These are phyloP conservation scores for Fusarium protoensiforme DNA, from an alignment of 2,329 filamentous ascomycete genomes.

Conservation along the genomic window DNA sequence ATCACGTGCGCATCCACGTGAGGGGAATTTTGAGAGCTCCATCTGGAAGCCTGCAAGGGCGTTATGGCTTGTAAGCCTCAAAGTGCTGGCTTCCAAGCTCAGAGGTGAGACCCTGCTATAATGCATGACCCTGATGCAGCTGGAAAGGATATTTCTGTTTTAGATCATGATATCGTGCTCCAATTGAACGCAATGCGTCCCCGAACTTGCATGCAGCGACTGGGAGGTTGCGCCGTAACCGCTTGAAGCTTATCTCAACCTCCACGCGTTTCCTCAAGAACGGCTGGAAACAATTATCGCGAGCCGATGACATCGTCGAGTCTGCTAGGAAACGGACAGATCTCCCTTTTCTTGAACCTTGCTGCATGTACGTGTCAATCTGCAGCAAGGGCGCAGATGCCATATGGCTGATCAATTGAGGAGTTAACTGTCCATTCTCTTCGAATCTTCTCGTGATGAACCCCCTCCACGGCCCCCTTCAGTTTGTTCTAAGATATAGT, in stretches of 20 bases:
- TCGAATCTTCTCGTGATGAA: neutral
- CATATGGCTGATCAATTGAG: neutral
- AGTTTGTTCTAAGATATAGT: neutral
- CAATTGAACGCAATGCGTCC: neutral
- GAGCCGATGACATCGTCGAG: neutral
- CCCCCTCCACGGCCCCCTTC: neutral
- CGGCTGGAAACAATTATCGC: neutral
- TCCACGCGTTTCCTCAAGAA: neutral
- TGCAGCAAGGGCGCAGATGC: neutral
- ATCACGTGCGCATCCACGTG: conserved; percentile 34
- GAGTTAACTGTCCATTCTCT: neutral
- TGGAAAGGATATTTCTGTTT: neutral
- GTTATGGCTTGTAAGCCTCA: neutral
- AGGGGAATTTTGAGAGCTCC: rapidly evolving
- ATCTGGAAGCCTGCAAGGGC: neutral
- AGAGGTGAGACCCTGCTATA: neutral
- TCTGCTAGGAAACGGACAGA: neutral
- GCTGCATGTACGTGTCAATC: neutral
- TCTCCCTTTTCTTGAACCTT: neutral
- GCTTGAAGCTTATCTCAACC: neutral
- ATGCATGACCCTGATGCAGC: neutral
- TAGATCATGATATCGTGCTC: neutral
- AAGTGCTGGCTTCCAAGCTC: neutral
- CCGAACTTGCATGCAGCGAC: neutral
- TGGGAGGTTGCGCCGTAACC: neutral